These are phyloP conservation scores for Penicillium rolfsii DNA, from an alignment of 2,329 filamentous ascomycete genomes.

Conservation along the genomic window DNA sequence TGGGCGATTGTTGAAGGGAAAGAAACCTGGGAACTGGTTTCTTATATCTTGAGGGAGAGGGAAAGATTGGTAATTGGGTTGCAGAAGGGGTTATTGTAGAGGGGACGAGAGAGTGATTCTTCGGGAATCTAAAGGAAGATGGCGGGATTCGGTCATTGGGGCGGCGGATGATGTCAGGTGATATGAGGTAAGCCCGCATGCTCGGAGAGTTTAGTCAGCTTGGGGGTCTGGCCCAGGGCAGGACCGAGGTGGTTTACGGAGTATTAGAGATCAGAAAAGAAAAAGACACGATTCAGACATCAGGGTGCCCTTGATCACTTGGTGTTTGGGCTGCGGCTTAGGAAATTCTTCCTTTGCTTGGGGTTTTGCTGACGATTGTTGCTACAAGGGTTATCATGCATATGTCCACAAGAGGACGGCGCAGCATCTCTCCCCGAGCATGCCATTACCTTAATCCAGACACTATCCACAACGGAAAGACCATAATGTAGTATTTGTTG, in stretches of 20 bases:
- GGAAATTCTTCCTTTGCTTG: too few relatives aligned
- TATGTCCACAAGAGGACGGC: too few relatives aligned
- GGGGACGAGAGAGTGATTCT: background rate
- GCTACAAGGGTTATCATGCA: too few relatives aligned
- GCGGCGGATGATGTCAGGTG: constrained; percentile 30
- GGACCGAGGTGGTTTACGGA: too few relatives aligned
- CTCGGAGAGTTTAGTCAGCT: background rate
- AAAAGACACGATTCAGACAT: too few relatives aligned
- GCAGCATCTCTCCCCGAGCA: too few relatives aligned
- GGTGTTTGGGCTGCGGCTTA: too few relatives aligned
- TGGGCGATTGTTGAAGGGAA: constrained; percentile 49
- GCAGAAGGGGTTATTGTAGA: too few relatives aligned
- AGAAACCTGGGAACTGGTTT: constrained; percentile 19
- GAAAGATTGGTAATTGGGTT: background rate
- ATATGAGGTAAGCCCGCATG: constrained; percentile 17
- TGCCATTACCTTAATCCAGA: too few relatives aligned
- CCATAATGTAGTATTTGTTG: background rate
- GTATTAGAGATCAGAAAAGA: too few relatives aligned
- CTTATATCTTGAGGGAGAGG: constrained; percentile 15
- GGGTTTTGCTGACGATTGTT: too few relatives aligned
- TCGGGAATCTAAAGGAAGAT: background rate
- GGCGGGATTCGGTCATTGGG: constrained; percentile 19
- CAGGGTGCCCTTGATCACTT: too few relatives aligned
- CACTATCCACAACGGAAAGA: background rate
- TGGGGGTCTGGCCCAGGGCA: background rate